Percentiles rank a stretch among this genome's conserved stretches.
These are phyloP conservation scores for Pseudogymnoascus sp. DNA, from an alignment of 2,329 filamentous ascomycete species.

Conservation along the genomic window DNA sequence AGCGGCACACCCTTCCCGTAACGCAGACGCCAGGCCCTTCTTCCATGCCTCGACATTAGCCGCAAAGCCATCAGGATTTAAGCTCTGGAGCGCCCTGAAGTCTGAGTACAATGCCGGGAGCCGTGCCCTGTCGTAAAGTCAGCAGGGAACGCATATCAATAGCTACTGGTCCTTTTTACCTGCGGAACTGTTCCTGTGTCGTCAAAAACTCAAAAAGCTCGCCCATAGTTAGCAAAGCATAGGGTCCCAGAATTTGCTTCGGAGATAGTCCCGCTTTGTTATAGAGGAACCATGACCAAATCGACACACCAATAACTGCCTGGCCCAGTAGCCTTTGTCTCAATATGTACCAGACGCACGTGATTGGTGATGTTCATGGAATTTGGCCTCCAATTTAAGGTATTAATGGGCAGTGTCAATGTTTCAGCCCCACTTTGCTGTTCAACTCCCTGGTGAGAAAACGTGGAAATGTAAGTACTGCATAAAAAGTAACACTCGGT, in stretches of 20 bases:
- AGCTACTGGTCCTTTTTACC: slow-evolving; percentile 31
- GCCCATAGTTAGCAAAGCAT: slow-evolving; percentile 41
- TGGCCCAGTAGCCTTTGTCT: background rate
- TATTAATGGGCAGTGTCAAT: background rate
- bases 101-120: slow-evolving; percentile 84
- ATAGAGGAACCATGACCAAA: background rate
- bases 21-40: slow-evolving; percentile 60
- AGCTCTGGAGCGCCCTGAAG: slow-evolving; percentile 62
- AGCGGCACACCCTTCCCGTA: slow-evolving; percentile 47
- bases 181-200: slow-evolving; percentile 53
- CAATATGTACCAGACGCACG: background rate
- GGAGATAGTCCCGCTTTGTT: slow-evolving; percentile 2
- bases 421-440: background rate
- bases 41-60: slow-evolving; percentile 78
- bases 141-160: background rate
- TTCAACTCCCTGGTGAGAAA: background rate
- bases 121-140: slow-evolving; percentile 47
- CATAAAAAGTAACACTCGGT: background rate
- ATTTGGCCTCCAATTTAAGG: background rate
- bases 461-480: background rate
- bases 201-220: slow-evolving; percentile 61
- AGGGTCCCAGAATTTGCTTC: background rate
- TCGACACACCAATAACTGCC: background rate
- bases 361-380: background rate
- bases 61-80: slow-evolving; percentile 77